Evolutionary conservation across 2,329 filamentous ascomycete genomes (phyloP).

Genomic region (Xylariaceae sp.): DNA sequence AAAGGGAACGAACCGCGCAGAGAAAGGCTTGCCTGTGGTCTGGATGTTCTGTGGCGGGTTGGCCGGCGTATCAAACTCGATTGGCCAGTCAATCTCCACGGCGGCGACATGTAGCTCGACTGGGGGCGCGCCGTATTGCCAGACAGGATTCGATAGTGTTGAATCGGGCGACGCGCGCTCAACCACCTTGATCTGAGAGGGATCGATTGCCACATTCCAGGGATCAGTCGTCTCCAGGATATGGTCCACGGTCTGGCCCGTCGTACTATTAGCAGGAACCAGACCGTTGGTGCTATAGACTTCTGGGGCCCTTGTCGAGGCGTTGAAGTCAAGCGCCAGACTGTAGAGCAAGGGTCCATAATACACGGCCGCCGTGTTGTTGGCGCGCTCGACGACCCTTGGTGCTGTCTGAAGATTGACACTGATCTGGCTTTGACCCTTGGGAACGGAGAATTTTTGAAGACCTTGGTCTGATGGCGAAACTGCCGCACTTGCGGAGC

Average conservation of each 20-base stretch:
- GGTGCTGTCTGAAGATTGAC: slow-evolving; percentile 25
- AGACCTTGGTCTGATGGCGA: slow-evolving; percentile 22
- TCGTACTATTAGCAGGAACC: slow-evolving; percentile 21
- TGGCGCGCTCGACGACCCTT: slow-evolving; percentile 26
- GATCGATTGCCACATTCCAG: slow-evolving; percentile 33
- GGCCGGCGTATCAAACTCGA: slow-evolving; percentile 25
- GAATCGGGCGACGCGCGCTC: slow-evolving; percentile 10
- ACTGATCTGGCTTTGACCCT: slow-evolving; percentile 20
- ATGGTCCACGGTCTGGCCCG: slow-evolving; percentile 27
- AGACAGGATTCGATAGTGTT: slow-evolving; percentile 25
- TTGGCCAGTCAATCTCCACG: slow-evolving; percentile 30
- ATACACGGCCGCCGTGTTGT: slow-evolving; percentile 31
- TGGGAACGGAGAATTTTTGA: slow-evolving; percentile 23
- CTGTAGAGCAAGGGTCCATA: slow-evolving; percentile 32
- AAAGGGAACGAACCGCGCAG: slow-evolving; percentile 30
- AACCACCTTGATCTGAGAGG: slow-evolving; percentile 28
- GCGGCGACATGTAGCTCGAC: slow-evolving; percentile 31
- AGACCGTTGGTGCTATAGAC: slow-evolving; percentile 16
- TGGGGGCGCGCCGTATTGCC: slow-evolving; percentile 29
- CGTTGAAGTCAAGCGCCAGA: slow-evolving; percentile 26
- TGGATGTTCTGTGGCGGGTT: slow-evolving; percentile 21
- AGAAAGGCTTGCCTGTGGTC: slow-evolving; percentile 24
- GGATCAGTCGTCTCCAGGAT: slow-evolving; percentile 23
- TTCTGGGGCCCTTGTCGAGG: slow-evolving; percentile 15
- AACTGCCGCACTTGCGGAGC: slow-evolving; percentile 9